A percentile compares a stretch with the other conserved stretches of the same genome.
Evolutionary conservation across 2,329 filamentous ascomycete genomes (phyloP).

Genomic region (Microdochium paspali): DNA sequence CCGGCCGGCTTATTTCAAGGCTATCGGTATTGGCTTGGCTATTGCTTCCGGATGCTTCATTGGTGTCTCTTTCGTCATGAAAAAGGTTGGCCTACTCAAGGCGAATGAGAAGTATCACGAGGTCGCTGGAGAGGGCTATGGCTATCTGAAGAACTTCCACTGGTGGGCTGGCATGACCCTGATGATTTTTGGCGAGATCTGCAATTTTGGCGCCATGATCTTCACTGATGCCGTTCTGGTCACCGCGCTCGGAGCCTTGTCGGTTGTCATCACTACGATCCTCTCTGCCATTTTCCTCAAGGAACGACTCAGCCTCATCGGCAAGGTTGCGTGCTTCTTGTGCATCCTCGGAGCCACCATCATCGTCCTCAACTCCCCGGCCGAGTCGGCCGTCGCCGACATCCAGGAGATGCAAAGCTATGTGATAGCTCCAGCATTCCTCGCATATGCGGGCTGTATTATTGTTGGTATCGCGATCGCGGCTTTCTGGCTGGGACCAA

Average conservation of each 20-base stretch:
- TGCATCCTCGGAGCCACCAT: slow-evolving; percentile 90
- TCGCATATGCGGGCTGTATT: slow-evolving; percentile 76
- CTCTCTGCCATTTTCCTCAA: slow-evolving; percentile 93
- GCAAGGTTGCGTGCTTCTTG: slow-evolving; percentile 90
- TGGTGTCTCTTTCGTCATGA: slow-evolving; percentile 87
- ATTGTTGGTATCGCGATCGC: slow-evolving; percentile 63
- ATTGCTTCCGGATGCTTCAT: slow-evolving; percentile 87
- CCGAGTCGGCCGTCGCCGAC: slow-evolving; percentile 71
- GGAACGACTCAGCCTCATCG: slow-evolving; percentile 88
- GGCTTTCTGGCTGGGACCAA: slow-evolving; percentile 72
- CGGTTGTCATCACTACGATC: slow-evolving; percentile 85
- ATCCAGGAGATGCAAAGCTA: slow-evolving; percentile 91
- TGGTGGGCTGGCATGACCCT: slow-evolving; percentile 96
- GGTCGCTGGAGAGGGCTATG: slow-evolving; percentile 90
- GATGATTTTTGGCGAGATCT: slow-evolving; percentile 94
- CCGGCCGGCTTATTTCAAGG: slow-evolving; percentile 58
- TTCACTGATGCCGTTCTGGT: slow-evolving; percentile 96
- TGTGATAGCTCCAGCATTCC: slow-evolving; percentile 78
- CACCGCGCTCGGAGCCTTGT: slow-evolving; percentile 81
- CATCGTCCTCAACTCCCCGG: slow-evolving; percentile 88
- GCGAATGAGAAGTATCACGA: slow-evolving; percentile 97
- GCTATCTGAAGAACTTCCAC: slow-evolving; percentile 87
- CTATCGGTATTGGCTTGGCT: slow-evolving; percentile 77
- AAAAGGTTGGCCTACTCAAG: slow-evolving; percentile 83
- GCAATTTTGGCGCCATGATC: slow-evolving; percentile 94